phyloP scores from a whole-genome alignment of 345 rosid species.

The Dipteronia sinensis region DNA sequence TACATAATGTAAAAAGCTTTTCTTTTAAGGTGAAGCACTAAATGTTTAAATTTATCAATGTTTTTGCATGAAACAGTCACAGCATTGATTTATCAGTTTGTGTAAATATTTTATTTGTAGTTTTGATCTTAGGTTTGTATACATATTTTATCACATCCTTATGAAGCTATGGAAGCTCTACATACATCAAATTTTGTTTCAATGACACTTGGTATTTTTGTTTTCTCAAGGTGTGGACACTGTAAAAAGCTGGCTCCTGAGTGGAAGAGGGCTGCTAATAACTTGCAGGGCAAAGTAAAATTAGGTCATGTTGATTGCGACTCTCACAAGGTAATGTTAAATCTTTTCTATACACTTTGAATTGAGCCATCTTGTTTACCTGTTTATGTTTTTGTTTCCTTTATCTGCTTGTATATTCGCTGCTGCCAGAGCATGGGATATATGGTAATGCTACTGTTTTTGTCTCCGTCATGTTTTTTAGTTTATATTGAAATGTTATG shows the following conservation, averaged over 20 bases:
- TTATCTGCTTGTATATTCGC: too few species aligned
- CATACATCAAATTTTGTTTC: neutral
- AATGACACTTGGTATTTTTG: conserved; percentile 14
- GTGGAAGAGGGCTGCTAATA: conserved; percentile 93
- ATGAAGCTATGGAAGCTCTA: neutral
- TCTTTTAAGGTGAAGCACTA: neutral
- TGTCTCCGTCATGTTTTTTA: too few species aligned
- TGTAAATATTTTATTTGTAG: neutral
- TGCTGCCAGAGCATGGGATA: too few species aligned
- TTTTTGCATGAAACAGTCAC: neutral
- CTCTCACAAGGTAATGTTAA: conserved; percentile 63
- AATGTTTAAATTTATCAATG: neutral
- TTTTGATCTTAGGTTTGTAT: neutral
- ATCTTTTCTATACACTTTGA: conserved; percentile 6
- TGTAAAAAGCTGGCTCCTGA: conserved; percentile 96
- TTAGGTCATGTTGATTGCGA: conserved; percentile 96
- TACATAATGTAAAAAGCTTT: neutral
- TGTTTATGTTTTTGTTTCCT: neutral
- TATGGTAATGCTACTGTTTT: too few species aligned
- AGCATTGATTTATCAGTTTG: neutral
- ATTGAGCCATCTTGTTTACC: neutral
- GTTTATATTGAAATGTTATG: neutral
- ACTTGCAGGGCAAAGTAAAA: conserved; percentile 92
- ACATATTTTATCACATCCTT: neutral
- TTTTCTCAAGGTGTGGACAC: conserved; percentile 82